Conservation (phyloP, 2,329 filamentous ascomycete species). For the Exophiala xenobiotica region DNA sequence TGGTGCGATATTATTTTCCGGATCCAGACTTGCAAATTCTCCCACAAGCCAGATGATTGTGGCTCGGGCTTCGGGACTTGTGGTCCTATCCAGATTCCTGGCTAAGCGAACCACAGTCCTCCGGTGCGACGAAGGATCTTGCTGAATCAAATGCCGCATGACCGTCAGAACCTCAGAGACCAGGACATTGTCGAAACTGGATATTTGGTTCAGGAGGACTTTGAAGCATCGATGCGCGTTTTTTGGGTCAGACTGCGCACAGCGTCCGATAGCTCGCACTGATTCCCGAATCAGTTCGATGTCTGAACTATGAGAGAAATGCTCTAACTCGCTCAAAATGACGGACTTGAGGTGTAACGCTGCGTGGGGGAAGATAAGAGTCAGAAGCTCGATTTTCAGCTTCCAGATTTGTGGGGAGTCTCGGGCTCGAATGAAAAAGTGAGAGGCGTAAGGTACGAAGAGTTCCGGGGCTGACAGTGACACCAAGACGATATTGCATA, state of each 20-base stretch:
- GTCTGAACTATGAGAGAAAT: conserved; percentile 77
- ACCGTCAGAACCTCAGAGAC: conserved; percentile 93
- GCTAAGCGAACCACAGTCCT: conserved; percentile 86
- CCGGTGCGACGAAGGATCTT: conserved; percentile 75
- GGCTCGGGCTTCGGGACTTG: conserved; percentile 82
- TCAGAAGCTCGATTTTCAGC: conserved; percentile 86
- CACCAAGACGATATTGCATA: conserved; percentile 95
- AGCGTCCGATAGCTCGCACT: conserved; percentile 88
- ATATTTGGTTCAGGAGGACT: conserved; percentile 81
- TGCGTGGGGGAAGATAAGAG: conserved; percentile 84
- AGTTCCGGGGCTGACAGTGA: conserved; percentile 71
- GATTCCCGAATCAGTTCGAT: conserved; percentile 80
- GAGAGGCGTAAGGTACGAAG: conserved; percentile 85
- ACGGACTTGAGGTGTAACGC: conserved; percentile 75
- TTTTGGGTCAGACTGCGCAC: conserved; percentile 69
- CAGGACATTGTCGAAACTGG: conserved; percentile 75
- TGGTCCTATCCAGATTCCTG: conserved; percentile 85
- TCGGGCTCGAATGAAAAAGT: conserved; percentile 80
- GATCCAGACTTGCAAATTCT: conserved; percentile 79
- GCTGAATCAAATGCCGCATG: conserved; percentile 91
- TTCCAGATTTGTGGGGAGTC: conserved; percentile 83
- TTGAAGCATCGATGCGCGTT: conserved; percentile 72
- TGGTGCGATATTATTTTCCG: conserved; percentile 84
- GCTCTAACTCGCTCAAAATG: conserved; percentile 87
- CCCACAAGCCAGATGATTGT: conserved; percentile 98